Conservation (phyloP, 2,329 filamentous ascomycete genomes). For the Aureobasidium sp. region DNA sequence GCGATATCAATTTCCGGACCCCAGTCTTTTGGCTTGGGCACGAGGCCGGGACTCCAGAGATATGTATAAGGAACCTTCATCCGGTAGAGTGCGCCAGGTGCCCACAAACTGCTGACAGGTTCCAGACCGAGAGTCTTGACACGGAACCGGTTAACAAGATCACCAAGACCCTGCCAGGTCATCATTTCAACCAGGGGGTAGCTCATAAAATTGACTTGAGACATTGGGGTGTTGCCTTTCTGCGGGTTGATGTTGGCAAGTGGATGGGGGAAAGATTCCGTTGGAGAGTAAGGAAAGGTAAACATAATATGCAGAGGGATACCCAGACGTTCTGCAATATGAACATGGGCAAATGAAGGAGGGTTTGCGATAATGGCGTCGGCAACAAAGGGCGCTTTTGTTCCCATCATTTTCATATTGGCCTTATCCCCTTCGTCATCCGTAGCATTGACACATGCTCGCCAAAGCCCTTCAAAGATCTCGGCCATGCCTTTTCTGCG, state of each 20-base stretch:
- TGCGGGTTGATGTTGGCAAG: slow-evolving; percentile 61
- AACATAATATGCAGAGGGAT: slow-evolving; percentile 58
- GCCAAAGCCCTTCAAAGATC: slow-evolving; percentile 80
- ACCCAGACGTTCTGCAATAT: slow-evolving; percentile 71
- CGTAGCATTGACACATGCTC: slow-evolving; percentile 65
- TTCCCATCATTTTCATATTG: slow-evolving; percentile 55
- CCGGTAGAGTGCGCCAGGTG: slow-evolving; percentile 63
- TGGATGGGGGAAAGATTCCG: slow-evolving; percentile 68
- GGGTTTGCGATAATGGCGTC: slow-evolving; percentile 84
- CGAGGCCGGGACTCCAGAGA: slow-evolving; percentile 38
- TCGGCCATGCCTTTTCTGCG: slow-evolving; percentile 65
- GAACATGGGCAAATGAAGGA: slow-evolving; percentile 68
- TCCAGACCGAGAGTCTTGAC: slow-evolving; percentile 62
- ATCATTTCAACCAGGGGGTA: slow-evolving; percentile 79
- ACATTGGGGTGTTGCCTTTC: slow-evolving; percentile 50
- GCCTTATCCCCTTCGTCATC: slow-evolving; percentile 58
- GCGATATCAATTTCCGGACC: slow-evolving; percentile 29
- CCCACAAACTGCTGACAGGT: slow-evolving; percentile 69
- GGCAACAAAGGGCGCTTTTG: slow-evolving; percentile 56
- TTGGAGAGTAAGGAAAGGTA: slow-evolving; percentile 67
- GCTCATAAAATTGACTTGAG: slow-evolving; percentile 70
- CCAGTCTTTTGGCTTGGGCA: slow-evolving; percentile 42
- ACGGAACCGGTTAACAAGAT: slow-evolving; percentile 69
- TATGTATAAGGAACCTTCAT: slow-evolving; percentile 71
- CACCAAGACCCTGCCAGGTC: slow-evolving; percentile 57